Conservation (phyloP, 2,329 filamentous ascomycete species). For the Plenodomus lindquistii region DNA sequence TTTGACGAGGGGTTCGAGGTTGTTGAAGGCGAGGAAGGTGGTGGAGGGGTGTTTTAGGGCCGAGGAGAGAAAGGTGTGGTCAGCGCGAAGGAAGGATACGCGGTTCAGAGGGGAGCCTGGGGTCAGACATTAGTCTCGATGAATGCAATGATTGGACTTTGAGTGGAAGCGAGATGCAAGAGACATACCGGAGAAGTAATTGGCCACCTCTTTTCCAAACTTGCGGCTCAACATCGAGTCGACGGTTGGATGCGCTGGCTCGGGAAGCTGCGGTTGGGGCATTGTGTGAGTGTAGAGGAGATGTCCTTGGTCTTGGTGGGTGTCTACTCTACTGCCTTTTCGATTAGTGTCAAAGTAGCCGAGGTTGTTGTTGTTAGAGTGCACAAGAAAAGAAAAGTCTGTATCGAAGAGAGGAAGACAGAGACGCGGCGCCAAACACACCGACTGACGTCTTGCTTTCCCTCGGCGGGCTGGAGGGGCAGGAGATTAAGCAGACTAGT, state of each 20-base stretch:
- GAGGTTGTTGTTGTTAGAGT: background rate
- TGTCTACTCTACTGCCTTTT: background rate
- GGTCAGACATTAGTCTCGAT: background rate
- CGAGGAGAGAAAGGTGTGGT: slow-evolving; percentile 69
- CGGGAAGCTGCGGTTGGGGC: slow-evolving; percentile 52
- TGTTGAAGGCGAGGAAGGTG: slow-evolving; percentile 76
- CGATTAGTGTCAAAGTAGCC: background rate
- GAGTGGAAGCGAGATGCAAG: background rate
- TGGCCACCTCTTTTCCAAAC: slow-evolving; percentile 78
- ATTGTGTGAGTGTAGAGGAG: slow-evolving; percentile 29
- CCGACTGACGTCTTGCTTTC: slow-evolving; percentile 4
- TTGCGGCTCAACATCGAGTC: slow-evolving; percentile 74
- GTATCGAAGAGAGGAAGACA: background rate
- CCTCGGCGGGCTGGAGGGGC: slow-evolving; percentile 21
- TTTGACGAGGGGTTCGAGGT: slow-evolving; percentile 73
- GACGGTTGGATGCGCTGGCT: slow-evolving; percentile 60
- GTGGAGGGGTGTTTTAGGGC: slow-evolving; percentile 69
- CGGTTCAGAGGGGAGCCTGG: slow-evolving; percentile 74
- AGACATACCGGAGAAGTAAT: slow-evolving; percentile 71
- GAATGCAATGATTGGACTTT: background rate
- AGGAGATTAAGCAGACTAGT: background rate
- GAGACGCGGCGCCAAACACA: background rate
- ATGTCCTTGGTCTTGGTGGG: background rate
- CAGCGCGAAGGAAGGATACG: slow-evolving; percentile 74
- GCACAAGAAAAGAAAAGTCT: background rate